Evolutionary conservation across 2,329 filamentous ascomycete species (phyloP), one percentile per base, ranked within the genome.

Genomic region (Emmonsiellopsis sp.): DNA sequence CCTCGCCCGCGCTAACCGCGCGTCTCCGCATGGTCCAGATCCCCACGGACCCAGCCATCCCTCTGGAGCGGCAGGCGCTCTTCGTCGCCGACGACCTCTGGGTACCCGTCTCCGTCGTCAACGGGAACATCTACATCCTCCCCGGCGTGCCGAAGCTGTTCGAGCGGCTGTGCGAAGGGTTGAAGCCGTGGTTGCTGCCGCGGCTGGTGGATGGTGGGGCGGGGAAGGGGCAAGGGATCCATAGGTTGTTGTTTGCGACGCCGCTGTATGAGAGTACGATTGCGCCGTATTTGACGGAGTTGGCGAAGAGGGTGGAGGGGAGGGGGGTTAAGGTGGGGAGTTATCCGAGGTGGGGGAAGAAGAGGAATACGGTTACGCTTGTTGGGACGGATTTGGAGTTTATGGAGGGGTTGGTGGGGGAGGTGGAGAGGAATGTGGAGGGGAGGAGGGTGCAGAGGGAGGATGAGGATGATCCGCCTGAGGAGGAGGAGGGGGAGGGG

Each of bases 291-390:
- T 75, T 98, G 63, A 92, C 89, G 1, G 80, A 88, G 59, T 74
- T 97, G 57, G 88, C 91, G 4, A 79, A 75, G 32, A 82, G 82
- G 67, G 86, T 91, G 21, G 85, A 83, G 66, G 74, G 82, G 0
- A 83, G 80, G 63, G 90, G 89, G 2, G 80, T 97, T 63, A 97
- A 97, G 73, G 89, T 97, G 13, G 93, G 93, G 46, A 95, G 88
- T 70, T 97, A 98, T 71, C 93, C 93, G 37, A 78, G 89, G 53
- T 96, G 91, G 90, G 88, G 87, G 5, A 92, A 88, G 77, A 82
- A 83, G 63, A 78, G 78, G 58, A 97, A 97, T 70, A 93, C 90
- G 0, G 89, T 97, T 47, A 96, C 92, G 9, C 75, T 98, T 51
- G 91, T 96, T 13, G 83, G 77, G 13, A 83, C 82, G 59, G 87